A percentile compares a stretch with the other conserved stretches of the same genome.
These are phyloP conservation scores for Pisolithus microcarpus DNA, from an alignment of 768 basidiomycete genomes.

Conservation along the genomic window DNA sequence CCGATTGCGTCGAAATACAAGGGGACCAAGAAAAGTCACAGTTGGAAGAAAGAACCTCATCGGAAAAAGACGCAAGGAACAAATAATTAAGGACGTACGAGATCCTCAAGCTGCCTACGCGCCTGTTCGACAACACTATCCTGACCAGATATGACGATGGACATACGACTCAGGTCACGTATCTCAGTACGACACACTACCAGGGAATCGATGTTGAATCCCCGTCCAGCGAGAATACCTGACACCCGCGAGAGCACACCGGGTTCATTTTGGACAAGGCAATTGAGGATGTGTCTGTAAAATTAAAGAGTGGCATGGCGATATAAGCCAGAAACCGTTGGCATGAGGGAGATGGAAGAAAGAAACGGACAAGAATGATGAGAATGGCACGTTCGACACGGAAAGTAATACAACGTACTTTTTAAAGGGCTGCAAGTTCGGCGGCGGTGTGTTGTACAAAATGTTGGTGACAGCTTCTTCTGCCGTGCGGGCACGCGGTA, in stretches of 20 bases:
- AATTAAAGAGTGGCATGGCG: background rate
- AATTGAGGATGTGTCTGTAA: constrained; percentile 87
- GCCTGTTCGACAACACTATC: constrained; percentile 98
- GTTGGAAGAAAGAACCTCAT: background rate
- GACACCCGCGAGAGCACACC: constrained; percentile 98
- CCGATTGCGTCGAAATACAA: no score
- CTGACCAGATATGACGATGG: constrained; percentile 92
- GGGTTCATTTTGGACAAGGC: constrained; percentile 98
- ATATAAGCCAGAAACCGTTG: no score
- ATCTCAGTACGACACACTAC: constrained; percentile 98
- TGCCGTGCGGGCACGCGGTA: constrained; percentile 77
- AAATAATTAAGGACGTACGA: constrained; percentile 48
- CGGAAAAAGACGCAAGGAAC: background rate
- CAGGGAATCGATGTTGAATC: constrained; percentile 97
- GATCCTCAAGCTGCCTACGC: constrained; percentile 89
- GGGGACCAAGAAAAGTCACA: background rate
- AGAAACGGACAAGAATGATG: constrained; percentile 1
- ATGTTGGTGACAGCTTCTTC: constrained; percentile 98
- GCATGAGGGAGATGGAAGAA: background rate
- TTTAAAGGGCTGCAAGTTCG: constrained; percentile 87
- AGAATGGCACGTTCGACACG: background rate
- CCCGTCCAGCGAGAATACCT: constrained; percentile 92
- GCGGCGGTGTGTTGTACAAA: constrained; percentile 91
- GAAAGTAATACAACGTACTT: constrained; percentile 45
- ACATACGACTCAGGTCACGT: constrained; percentile 95